A percentile compares a stretch with the other conserved stretches of the same genome.
Conservation (phyloP, 306 rosid species). For the Dryas alaskensis region DNA sequence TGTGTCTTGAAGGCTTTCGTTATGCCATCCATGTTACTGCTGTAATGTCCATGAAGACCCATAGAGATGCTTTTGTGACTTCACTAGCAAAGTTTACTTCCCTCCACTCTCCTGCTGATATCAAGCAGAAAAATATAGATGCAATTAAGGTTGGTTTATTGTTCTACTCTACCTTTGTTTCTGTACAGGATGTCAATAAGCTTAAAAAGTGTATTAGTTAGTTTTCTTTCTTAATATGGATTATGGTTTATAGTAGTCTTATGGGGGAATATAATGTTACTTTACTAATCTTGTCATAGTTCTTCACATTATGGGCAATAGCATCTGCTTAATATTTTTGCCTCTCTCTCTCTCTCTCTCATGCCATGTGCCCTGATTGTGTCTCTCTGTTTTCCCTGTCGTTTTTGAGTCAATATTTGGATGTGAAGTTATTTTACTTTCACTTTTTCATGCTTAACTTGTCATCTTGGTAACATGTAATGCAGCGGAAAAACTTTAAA, state of each 20-base stretch:
- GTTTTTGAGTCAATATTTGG: neutral
- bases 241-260: neutral
- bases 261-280: neutral
- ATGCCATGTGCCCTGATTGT: no score
- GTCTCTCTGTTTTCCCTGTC: no score
- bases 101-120: conserved; percentile 93
- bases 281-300: neutral
- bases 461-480: neutral
- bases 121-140: conserved; percentile 87
- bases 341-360: neutral
- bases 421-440: conserved; percentile 2
- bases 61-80: conserved; percentile 98
- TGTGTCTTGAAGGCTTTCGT: conserved; percentile 96
- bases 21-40: conserved; percentile 92
- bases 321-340: no score
- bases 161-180: conserved; percentile 22
- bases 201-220: neutral
- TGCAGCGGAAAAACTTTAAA: neutral
- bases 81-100: conserved; percentile 95
- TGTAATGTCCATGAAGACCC: conserved; percentile 96
- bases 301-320: neutral
- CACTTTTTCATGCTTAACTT: conserved; percentile 1
- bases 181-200: neutral
- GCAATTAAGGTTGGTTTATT: conserved; percentile 85
- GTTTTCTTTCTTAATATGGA: neutral